Evolutionary conservation across 495 filamentous ascomycete genomes (phyloP), one percentile per base, ranked within the genome.

Genomic region (Annulohypoxylon moriforme): DNA sequence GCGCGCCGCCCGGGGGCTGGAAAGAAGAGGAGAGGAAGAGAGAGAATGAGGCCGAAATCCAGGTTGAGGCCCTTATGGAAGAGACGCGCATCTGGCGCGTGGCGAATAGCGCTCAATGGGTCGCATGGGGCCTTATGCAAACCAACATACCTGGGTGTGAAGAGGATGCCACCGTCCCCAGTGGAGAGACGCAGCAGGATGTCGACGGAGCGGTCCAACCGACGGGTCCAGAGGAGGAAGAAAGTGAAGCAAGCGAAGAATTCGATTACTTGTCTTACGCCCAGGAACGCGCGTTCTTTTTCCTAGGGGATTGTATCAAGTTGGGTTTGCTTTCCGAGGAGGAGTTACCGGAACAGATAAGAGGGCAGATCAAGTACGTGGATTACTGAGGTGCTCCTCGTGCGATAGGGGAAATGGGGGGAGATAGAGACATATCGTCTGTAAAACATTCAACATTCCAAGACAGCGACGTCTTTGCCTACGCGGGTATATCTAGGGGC

Each of bases 81-180:
- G 93, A 98, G 81, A 89, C 92, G 8, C 82, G 88, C 24, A 82
- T 95, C 42, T 99, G 96, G 96, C 88, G 95, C 4, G 85, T 91
- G 2, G 92, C 93, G 3, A 94, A 93, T 77, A 92, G 90, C 18
- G 94, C 93, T 1, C 90, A 94, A 77, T 99, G 96, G 96, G 89
- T 94, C 25, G 92, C 93, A 1, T 99, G 96, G 96, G 96, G 96
- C 27, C 92, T 98, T 50, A 90, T 98, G 57, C 96, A 98, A 82
- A 95, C 96, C 25, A 95, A 95, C 76, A 84, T 93, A 5, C 86
- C 91, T 0, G 93, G 88, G 4, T 70, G 84, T 49, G 79, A 83
- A 24, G 60, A 47, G 29, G 68, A 64, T 24, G 14, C 47, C 53
- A 29, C 20, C 57, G 4, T 34, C 58, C 24, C 29, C 29, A 27